Conservation (phyloP, 2,329 filamentous ascomycete species). For the Arthroderma uncinatum region DNA sequence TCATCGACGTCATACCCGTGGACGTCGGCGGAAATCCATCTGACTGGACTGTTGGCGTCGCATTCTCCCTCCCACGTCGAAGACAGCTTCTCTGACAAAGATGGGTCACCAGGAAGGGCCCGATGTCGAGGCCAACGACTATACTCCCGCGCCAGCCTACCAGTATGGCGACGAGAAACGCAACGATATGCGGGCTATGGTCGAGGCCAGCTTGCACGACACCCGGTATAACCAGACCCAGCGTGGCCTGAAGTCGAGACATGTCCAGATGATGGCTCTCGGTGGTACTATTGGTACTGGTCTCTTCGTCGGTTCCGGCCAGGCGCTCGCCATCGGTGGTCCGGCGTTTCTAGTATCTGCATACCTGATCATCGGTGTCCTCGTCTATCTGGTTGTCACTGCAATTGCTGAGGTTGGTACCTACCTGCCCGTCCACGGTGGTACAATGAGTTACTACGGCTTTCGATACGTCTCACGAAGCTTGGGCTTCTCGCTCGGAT, state of each 20-base stretch:
- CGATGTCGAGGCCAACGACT: background rate
- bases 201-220: conserved; percentile 32
- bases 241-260: conserved; percentile 34
- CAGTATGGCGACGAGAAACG: conserved; percentile 19
- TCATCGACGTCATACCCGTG: too few relatives aligned
- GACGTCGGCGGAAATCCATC: too few relatives aligned
- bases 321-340: conserved; percentile 43
- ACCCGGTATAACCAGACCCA: conserved; percentile 31
- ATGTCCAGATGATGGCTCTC: conserved; percentile 34
- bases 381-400: conserved; percentile 41
- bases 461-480: conserved; percentile 35
- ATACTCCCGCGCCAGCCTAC: background rate
- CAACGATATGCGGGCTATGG: conserved; percentile 23
- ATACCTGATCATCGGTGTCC: conserved; percentile 40
- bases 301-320: conserved; percentile 45
- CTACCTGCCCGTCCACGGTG: conserved; percentile 36
- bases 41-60: too few relatives aligned
- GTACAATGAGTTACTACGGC: conserved; percentile 35
- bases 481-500: conserved; percentile 34
- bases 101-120: background rate
- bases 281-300: conserved; percentile 35
- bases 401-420: conserved; percentile 33
- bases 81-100: background rate
- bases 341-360: conserved; percentile 43
- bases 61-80: too few relatives aligned